Evolutionary conservation across 306 rosid genomes (phyloP), one percentile per base, ranked within the genome.

Genomic region (Chamaecrista fasciculata): DNA sequence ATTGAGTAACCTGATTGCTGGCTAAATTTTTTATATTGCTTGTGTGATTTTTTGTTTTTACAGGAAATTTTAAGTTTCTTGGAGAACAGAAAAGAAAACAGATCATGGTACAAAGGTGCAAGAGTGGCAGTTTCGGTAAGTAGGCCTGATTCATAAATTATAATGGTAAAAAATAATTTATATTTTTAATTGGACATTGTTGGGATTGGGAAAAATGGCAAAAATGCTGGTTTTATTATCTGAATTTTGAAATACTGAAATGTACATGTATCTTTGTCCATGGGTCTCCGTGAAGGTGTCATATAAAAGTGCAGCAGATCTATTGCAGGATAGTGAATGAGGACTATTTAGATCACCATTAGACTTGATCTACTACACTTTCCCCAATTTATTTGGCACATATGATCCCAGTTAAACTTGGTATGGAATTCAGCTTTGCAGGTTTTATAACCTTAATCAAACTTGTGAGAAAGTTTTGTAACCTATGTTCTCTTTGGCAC

Each of bases 41-140:
- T 56, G 5, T 56, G 25, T 48, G 62, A 43, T 75, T 65, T 46
- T 31, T 53, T 67, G 5, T 73, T 33, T 48, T 74, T 40, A 50
- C 84, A 95, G 99, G 99, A 95, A 79, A 88, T 95, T 56, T 81
- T 95, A 8, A 87, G 92, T 78, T 95, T 95, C 87, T 82, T 95
- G 86, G 99, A 91, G 82, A 91, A 91, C 77, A 82, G 96, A 72
- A 91, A 91, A 76, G 99, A 95, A 72, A 95, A 95, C 55, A 82
- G 88, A 49, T 91, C 96, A 0, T 95, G 99, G 99, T 95, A 91
- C 72, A 95, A 86, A 79, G 97, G 99, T 47, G 89, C 97, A 37
- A 80, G 91, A 25, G 85, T 95, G 12, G 92, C 95, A 31, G 89
- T 86, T 62, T 82, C 96, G 43, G 97, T 91, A 80, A 88, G 97